Conservation (phyloP, 73 alveolate genomes). For the Paramecium biaurelia region DNA sequence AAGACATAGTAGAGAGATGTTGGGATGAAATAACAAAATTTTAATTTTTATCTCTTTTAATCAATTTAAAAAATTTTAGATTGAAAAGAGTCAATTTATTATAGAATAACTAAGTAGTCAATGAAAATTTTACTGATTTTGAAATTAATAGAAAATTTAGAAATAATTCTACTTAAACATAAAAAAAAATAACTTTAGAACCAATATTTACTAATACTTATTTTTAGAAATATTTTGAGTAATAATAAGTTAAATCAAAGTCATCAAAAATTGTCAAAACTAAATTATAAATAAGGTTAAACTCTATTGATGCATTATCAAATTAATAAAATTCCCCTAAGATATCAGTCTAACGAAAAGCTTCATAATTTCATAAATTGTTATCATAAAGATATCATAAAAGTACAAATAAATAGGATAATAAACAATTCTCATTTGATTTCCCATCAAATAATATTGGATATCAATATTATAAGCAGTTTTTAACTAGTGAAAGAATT, state of each 20-base stretch:
- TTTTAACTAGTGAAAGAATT: background rate
- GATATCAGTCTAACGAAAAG: background rate
- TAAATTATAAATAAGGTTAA: background rate
- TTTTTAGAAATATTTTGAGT: background rate
- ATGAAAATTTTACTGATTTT: background rate
- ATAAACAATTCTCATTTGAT: background rate
- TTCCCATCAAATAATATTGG: background rate
- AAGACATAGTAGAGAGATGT: background rate
- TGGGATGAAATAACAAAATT: background rate
- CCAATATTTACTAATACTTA: background rate
- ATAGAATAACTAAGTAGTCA: background rate
- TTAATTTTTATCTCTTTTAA: background rate
- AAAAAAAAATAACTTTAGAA: background rate
- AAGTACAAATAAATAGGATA: background rate
- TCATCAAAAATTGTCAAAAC: background rate
- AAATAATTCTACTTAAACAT: background rate
- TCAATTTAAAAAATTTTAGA: background rate
- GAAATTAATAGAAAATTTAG: background rate
- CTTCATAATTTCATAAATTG: background rate
- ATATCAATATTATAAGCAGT: background rate
- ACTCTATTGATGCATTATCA: background rate
- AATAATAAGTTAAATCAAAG: background rate
- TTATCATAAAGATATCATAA: background rate
- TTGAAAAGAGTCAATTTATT: background rate
- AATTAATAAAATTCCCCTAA: background rate